These are phyloP conservation scores for Cavenderia fasciculata DNA, from an alignment of 78 protist genomes.

Conservation along the genomic window DNA sequence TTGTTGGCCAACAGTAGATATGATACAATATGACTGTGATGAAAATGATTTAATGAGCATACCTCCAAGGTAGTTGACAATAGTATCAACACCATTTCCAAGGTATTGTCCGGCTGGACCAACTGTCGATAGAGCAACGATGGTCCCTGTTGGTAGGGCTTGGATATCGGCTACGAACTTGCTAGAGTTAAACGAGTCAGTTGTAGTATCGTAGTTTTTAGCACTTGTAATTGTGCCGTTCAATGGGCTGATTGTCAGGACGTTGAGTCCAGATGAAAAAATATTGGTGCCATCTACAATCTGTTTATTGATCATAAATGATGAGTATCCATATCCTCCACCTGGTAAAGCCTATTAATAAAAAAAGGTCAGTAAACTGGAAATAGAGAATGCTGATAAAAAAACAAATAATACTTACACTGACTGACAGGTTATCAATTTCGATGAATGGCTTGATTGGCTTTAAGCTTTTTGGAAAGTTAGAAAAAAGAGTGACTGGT, in stretches of 20 bases:
- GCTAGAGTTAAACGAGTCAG: background rate
- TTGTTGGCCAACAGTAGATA: background rate
- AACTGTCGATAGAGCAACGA: background rate
- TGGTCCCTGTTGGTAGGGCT: background rate
- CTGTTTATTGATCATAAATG: background rate
- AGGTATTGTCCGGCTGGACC: background rate
- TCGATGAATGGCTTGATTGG: background rate
- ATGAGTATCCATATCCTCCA: background rate
- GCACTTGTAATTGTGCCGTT: background rate
- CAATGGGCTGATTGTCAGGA: background rate
- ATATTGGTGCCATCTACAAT: background rate
- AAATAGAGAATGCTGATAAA: background rate
- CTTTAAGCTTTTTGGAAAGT: background rate
- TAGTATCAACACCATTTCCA: background rate
- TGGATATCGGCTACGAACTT: no score
- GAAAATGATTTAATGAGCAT: background rate
- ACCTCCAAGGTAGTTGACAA: background rate
- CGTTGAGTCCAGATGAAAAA: background rate
- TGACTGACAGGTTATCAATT: background rate
- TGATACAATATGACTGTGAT: background rate
- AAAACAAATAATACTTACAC: background rate
- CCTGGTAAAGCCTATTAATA: no score
- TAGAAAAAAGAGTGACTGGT: background rate
- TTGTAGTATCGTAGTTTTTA: background rate
- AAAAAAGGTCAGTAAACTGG: background rate